Base-by-base conservation (phyloP, 352 stramenopile genomes). In the Globisporangium nodosum region DNA sequence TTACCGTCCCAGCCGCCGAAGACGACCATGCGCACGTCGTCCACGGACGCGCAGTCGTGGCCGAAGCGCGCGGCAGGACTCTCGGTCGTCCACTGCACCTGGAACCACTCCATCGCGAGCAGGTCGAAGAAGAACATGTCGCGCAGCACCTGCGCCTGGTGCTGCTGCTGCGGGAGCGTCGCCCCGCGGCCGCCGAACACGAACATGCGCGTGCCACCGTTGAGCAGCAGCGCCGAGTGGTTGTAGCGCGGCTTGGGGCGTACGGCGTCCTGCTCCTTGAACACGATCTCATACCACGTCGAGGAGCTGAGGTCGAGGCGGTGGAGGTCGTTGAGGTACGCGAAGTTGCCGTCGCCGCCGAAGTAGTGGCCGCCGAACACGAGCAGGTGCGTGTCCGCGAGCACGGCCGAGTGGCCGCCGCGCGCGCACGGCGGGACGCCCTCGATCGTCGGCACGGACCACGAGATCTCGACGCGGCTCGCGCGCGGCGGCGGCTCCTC, bases 81-180 rank as follows among this genome's bases (percentile, higher is more conserved):
- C 30, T 88, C 82, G 5, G 83, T 92, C 16, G 85, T 96, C 71
- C 85, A 91, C 52, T 94, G 87, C 46, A 97, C 85, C 43, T 84
- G 78, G 35, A 88, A 66, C 90, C 90, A 97, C 35, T 74, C 71
- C 67, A 94, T 91, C 7, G 76, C 67, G 27, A 73, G 63, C 20
- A 97, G 58, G 60, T 97, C 88, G 16, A 97, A 76, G 67, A 94
- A 96, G 45, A 90, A 85, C 65, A 96, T 94, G 68, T 97, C 90
- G 31, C 87, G 75, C 54, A 88, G 90, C 35, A 90, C 71, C 8
- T 40, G 52, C 20, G 52, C 18, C 8, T 37, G 12, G 42, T 70
- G 35, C 15, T 37, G 12, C 48, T 70, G 35, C 15, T 27, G 55
- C 66, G 33, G 65, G 63, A 33, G 18, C 43, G 43, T 49, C 30